Percentiles rank a stretch among this genome's conserved stretches.
Conservation (phyloP, 257 asterid genomes). For the Scutellaria baicalensis region DNA sequence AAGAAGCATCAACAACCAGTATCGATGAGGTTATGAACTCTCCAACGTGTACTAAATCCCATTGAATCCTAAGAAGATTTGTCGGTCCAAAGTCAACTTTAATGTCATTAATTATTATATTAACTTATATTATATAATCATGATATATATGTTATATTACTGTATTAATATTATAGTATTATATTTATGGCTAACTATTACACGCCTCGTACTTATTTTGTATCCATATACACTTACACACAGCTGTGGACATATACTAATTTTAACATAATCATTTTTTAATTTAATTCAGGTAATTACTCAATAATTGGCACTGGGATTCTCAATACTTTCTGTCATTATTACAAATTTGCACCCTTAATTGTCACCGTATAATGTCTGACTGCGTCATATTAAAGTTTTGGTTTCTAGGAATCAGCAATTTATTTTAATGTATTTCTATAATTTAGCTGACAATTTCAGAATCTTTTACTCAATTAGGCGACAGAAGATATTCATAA, state of each 20-base stretch:
- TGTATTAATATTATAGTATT: too few relatives aligned
- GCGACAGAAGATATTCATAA: background rate
- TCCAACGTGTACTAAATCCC: conserved; percentile 35
- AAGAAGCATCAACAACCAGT: background rate
- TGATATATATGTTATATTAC: too few relatives aligned
- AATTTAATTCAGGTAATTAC: background rate
- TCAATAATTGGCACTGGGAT: conserved; percentile 4
- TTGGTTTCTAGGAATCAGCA: background rate
- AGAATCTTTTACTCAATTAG: background rate
- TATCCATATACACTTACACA: conserved; percentile 27
- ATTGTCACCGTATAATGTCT: background rate
- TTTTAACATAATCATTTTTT: background rate
- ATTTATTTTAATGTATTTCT: background rate
- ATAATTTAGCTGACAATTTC: background rate
- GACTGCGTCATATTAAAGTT: background rate
- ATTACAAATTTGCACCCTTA: background rate
- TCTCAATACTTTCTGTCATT: conserved; percentile 12
- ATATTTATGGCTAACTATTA: background rate
- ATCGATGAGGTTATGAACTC: background rate
- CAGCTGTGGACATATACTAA: background rate
- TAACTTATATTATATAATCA: too few relatives aligned
- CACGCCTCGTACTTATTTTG: conserved; percentile 19
- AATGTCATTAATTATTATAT: background rate
- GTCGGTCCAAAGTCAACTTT: conserved; percentile 48
- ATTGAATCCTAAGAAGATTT: conserved; percentile 53